Base-by-base conservation (phyloP, 2,329 filamentous ascomycete genomes). In the Cladophialophora carrionii region DNA sequence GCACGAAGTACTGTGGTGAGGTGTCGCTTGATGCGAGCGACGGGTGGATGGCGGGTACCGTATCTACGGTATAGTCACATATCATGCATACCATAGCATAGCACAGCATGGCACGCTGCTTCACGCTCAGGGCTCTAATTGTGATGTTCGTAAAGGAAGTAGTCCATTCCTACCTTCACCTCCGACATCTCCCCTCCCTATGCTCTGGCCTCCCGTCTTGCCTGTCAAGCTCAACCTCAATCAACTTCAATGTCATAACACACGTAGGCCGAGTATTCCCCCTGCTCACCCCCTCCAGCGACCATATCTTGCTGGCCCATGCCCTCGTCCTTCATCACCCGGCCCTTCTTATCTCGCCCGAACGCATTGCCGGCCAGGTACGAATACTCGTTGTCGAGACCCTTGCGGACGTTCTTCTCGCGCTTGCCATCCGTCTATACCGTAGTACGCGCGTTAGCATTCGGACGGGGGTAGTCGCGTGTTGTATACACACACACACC, bases 341-440 rank as follows among this genome's bases (percentile, higher is more conserved):
- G 88, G 29, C 95, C 95, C 74, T 94, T 93, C 85, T 96, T 97
- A 81, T 99, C 95, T 65, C 91, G 85, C 14, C 91, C 91, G 72
- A 98, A 92, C 0, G 95, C 95, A 73, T 98, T 98, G 61, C 95
- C 95, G 32, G 91, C 95, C 3, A 99, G 85, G 78, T 96, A 96
- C 26, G 91, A 92, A 80, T 94, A 99, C 67, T 88, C 86, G 20
- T 87, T 83, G 77, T 99, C 95, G 53, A 99, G 84, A 8, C 87
- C 86, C n/a, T 83, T 77, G 78, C 91, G 92, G 34, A 88, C 86
- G 78, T 94, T 96, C 76, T 92, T 90, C 4, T 87, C 86, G 46
- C 87, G 81, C 80, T 97, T 98, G n/a, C 88, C 76, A 52, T 88
- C 92, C 53, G 92, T 92, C 92, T 97, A 72, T 60, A 53, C 69